Evolutionary conservation across 305 asterid species (phyloP).

Genomic region (Ruellia speciosa): DNA sequence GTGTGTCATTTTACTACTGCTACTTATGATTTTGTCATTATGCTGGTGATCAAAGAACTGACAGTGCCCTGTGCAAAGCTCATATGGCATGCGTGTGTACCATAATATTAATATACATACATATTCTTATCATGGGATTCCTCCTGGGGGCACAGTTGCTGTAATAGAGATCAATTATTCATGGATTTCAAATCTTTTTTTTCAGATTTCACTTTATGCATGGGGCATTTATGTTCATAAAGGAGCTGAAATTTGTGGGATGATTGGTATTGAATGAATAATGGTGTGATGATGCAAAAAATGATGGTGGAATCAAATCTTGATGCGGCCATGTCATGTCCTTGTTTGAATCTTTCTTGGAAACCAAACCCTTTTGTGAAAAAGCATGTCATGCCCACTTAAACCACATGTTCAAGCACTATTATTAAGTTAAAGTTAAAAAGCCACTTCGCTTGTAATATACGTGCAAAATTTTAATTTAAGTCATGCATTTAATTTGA

Average conservation of each 20-base stretch:
- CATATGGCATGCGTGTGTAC: no score
- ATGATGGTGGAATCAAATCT: neutral
- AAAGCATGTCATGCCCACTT: no score
- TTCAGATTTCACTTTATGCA: no score
- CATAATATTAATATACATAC: neutral
- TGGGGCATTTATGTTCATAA: neutral
- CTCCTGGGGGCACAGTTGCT: no score
- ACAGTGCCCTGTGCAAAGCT: no score
- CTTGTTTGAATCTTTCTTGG: neutral
- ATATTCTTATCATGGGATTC: neutral
- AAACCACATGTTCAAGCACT: no score
- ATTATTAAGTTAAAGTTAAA: no score
- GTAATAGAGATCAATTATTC: neutral
- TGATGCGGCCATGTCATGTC: neutral
- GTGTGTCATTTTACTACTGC: neutral
- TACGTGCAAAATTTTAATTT: no score
- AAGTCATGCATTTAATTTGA: no score
- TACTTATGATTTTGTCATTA: neutral
- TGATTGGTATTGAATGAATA: neutral
- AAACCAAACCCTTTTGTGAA: neutral
- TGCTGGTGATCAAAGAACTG: neutral
- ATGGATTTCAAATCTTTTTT: neutral
- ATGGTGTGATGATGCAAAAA: neutral
- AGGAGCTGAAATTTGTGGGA: neutral
- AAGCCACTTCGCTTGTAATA: no score